A percentile compares a stretch with the other conserved stretches of the same genome.
These are phyloP conservation scores for Raffaelea ambrosiae DNA, from an alignment of 2,329 filamentous ascomycete genomes.

Conservation along the genomic window DNA sequence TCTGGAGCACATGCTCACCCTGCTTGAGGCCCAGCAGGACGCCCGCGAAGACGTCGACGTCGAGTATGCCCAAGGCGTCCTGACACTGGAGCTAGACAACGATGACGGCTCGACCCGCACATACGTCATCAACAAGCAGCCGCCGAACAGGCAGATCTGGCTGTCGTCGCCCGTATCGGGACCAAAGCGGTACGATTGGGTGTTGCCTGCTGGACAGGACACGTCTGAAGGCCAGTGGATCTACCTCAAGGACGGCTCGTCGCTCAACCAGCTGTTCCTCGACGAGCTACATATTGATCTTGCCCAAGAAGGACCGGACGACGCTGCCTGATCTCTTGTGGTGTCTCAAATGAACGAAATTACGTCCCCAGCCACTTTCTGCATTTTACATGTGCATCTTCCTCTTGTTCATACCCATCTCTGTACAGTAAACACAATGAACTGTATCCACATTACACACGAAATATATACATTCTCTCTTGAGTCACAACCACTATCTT, in stretches of 20 bases:
- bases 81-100: slow-evolving; percentile 8
- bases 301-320: too few species aligned
- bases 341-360: too few species aligned
- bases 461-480: too few species aligned
- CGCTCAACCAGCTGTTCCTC: slow-evolving; percentile 62
- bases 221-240: slow-evolving; percentile 70
- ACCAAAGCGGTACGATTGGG: slow-evolving; percentile 91
- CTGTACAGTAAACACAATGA: too few species aligned
- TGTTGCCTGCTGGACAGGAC: slow-evolving; percentile 46
- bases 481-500: too few species aligned
- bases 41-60: slow-evolving; percentile 69
- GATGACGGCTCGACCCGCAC: slow-evolving; percentile 56
- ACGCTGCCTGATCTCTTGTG: too few species aligned
- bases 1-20: slow-evolving; percentile 47
- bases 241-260: slow-evolving; percentile 75
- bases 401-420: too few species aligned
- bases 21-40: slow-evolving; percentile 70
- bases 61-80: slow-evolving; percentile 54
- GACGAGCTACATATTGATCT: slow-evolving; percentile 68
- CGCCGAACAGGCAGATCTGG: slow-evolving; percentile 97
- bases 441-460: too few species aligned
- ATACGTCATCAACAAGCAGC: slow-evolving; percentile 97
- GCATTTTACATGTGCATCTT: too few species aligned
- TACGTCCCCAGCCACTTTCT: too few species aligned
- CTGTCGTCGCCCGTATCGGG: slow-evolving; percentile 84